phyloP scores from a whole-genome alignment of 495 filamentous ascomycete species.

The Parachaetomium inaequale region DNA sequence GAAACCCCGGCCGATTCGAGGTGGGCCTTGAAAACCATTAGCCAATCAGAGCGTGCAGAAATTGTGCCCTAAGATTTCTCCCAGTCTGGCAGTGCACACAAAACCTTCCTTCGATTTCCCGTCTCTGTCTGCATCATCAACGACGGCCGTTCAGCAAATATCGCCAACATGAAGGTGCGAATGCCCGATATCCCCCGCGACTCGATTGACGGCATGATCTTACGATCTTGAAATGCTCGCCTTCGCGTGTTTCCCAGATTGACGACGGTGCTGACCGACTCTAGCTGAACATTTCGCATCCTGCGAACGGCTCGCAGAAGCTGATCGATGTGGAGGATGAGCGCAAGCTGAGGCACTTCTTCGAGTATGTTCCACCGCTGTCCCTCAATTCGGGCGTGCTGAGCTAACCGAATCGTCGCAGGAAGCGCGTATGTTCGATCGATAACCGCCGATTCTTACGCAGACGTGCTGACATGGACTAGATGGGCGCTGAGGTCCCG shows the following conservation, averaged over 20 bases:
- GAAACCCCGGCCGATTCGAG: not conserved
- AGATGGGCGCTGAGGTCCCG: constrained; percentile 96
- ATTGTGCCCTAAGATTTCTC: constrained; percentile 34
- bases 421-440: constrained; percentile 38
- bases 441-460: constrained; percentile 5
- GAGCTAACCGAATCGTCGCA: constrained; percentile 20
- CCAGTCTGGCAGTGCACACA: constrained; percentile 28
- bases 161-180: constrained; percentile 41
- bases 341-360: constrained; percentile 63
- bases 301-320: constrained; percentile 98
- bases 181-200: not conserved
- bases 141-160: constrained; percentile 34
- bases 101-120: constrained; percentile 35
- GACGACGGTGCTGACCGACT: constrained; percentile 22
- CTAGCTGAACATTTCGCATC: constrained; percentile 97
- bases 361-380: constrained; percentile 47
- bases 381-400: not conserved
- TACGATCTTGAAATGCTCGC: not conserved
- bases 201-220: not conserved
- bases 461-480: constrained; percentile 30
- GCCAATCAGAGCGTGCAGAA: constrained; percentile 26
- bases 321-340: constrained; percentile 98
- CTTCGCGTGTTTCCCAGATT: not conserved
- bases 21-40: not conserved
- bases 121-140: constrained; percentile 30